Percentiles rank a stretch among this genome's conserved stretches.
Evolutionary conservation across 352 stramenopile species (phyloP).

Genomic region (Globisporangium canariense): DNA sequence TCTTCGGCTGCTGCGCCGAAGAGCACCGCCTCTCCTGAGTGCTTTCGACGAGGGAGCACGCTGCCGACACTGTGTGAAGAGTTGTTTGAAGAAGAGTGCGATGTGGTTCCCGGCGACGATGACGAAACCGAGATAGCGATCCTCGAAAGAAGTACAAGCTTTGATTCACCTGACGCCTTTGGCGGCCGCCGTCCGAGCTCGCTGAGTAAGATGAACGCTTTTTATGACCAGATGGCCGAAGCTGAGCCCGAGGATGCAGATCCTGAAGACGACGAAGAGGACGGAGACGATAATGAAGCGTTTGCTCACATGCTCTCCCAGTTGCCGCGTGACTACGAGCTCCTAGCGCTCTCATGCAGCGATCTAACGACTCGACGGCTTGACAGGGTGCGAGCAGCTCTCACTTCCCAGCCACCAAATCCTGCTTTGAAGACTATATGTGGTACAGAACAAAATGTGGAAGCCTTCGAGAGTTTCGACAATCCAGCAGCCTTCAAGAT

Average conservation of each 20-base stretch:
- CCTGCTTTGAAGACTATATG: not conserved
- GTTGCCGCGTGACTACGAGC: not conserved
- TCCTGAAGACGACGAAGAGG: not conserved
- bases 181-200: not conserved
- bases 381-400: conserved; percentile 5
- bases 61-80: conserved; percentile 12
- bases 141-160: not conserved
- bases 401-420: not conserved
- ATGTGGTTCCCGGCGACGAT: not conserved
- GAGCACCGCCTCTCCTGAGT: not conserved
- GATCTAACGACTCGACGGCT: conserved; percentile 7
- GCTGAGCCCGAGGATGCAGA: not conserved
- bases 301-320: conserved; percentile 16
- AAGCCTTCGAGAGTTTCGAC: not conserved
- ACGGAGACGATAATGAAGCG: conserved; percentile 3
- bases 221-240: not conserved
- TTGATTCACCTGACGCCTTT: not conserved
- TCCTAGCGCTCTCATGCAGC: conserved; percentile 3
- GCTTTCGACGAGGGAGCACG: conserved; percentile 9
- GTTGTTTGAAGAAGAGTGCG: conserved; percentile 5
- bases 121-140: not conserved
- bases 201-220: not conserved
- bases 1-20: not conserved
- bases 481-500: not conserved
- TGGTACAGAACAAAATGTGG: not conserved